Base-by-base conservation (phyloP, 345 rosid species). In the Salix viminalis region DNA sequence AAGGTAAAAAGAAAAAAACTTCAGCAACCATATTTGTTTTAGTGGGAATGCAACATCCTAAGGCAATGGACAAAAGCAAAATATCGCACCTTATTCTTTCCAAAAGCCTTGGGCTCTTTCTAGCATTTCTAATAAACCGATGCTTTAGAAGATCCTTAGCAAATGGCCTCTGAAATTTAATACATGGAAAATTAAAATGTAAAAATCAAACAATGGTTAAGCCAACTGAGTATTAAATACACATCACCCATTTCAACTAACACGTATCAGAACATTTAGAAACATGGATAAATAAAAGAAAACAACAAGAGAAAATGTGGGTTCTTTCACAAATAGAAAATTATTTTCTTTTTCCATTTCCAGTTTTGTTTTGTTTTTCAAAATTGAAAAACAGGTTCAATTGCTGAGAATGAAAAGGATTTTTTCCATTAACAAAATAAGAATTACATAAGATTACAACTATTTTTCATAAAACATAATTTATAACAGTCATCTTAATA, bases 71-170 rank as follows among this genome's bases (percentile, higher is more conserved):
- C 62, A 58, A n/a, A 58, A 58, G 62, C 62, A 58, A 58, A 58
- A 77, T 34, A 75, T 80, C 80, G 72, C 80, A 96, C 99, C 93
- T 96, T 88, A 96, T 94, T 89, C 97, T 92, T 84, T 94, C 99
- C 73, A 81, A 83, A 85, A 96, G 98, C 84, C 78, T 94, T 42
- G 88, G 94, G 87, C 94, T 92, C 91, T 90, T 94, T 85, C 94
- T 89, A 58, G 86, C 93, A 89, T 81, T 88, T 86, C 74, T 90
- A 67, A 94, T 91, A 81, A 94, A 96, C n/a, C 97, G 95, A 71
- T 91, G 93, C 88, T 85, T 96, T 79, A 92, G 87, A 82, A 96
- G 97, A 77, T 96, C 99, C 89, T 87, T 96, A 69, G 99, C 99
- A 83, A 92, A 91, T 83, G 86, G 92, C 84, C 99, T 89, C 99